Conservation (phyloP, 164 flowering plant genomes). For the Vitis riparia region DNA sequence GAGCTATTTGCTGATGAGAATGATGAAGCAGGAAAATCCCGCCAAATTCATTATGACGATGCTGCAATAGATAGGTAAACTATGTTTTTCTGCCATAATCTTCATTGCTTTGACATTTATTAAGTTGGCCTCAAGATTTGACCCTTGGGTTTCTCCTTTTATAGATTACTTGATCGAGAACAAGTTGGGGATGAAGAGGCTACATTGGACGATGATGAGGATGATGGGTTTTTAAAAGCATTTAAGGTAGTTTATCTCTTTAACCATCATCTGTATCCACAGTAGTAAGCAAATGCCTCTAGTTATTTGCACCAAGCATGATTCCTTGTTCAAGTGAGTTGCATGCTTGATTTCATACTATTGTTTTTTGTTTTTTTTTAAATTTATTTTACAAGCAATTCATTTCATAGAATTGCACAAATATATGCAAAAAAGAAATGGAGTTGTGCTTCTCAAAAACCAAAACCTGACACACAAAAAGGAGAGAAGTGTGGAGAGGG, state of each 20-base stretch:
- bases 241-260: constrained; percentile 63
- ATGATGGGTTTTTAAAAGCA: constrained; percentile 87
- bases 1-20: constrained; percentile 94
- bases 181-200: constrained; percentile 77
- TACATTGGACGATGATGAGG: constrained; percentile 79
- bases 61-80: constrained; percentile 88
- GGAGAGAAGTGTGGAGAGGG: no score
- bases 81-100: not conserved
- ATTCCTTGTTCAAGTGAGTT: no score
- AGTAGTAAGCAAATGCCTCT: not conserved
- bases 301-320: no score
- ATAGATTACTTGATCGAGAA: constrained; percentile 88
- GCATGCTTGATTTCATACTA: no score
- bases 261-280: not conserved
- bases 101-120: not conserved
- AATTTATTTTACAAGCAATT: no score
- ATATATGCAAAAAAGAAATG: no score
- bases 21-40: constrained; percentile 88
- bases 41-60: constrained; percentile 97
- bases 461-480: no score
- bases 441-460: no score
- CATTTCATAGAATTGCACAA: no score
- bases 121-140: not conserved
- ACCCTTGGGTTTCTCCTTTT: constrained; percentile 9
- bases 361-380: no score